These are phyloP conservation scores for Colletotrichum truncatum DNA, from an alignment of 2,329 filamentous ascomycete species.

Conservation along the genomic window DNA sequence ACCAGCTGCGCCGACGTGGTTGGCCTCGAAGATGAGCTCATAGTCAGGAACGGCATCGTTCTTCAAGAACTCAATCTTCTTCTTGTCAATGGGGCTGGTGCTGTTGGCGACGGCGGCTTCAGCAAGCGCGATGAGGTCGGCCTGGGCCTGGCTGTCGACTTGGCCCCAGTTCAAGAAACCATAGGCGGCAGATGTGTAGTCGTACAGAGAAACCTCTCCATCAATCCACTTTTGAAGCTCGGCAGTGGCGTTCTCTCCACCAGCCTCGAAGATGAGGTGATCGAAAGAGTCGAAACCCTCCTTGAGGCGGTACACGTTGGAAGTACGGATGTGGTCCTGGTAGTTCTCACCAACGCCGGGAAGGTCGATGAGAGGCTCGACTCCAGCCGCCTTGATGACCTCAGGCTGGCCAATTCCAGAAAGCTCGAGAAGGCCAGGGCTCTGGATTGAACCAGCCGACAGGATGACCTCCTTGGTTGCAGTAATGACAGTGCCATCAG, in stretches of 20 bases:
- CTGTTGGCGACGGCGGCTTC: conserved; percentile 37
- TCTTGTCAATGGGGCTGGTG: conserved; percentile 42
- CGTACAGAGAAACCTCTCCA: conserved; percentile 43
- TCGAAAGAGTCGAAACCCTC: conserved; percentile 40
- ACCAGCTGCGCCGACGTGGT: conserved; percentile 40
- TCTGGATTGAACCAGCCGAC: conserved; percentile 25
- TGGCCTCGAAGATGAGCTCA: conserved; percentile 41
- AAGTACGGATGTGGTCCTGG: conserved; percentile 52
- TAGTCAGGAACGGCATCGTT: conserved; percentile 39
- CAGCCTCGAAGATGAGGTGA: conserved; percentile 33
- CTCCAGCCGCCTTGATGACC: conserved; percentile 46
- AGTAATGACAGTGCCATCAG: neutral
- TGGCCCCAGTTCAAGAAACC: conserved; percentile 52
- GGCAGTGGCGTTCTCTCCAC: conserved; percentile 41
- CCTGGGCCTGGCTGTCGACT: conserved; percentile 40
- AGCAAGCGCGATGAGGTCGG: conserved; percentile 41
- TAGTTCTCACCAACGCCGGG: conserved; percentile 58
- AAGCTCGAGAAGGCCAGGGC: conserved; percentile 40
- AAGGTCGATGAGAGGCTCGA: conserved; percentile 49
- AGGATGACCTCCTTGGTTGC: conserved; percentile 24
- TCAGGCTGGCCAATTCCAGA: conserved; percentile 43
- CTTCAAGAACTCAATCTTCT: conserved; percentile 49
- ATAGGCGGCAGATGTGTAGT: conserved; percentile 47
- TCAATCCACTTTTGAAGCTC: conserved; percentile 48
- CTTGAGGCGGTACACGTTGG: conserved; percentile 39